Conservation (phyloP, 140 eudicot genomes). For the Cichorium intybus region DNA sequence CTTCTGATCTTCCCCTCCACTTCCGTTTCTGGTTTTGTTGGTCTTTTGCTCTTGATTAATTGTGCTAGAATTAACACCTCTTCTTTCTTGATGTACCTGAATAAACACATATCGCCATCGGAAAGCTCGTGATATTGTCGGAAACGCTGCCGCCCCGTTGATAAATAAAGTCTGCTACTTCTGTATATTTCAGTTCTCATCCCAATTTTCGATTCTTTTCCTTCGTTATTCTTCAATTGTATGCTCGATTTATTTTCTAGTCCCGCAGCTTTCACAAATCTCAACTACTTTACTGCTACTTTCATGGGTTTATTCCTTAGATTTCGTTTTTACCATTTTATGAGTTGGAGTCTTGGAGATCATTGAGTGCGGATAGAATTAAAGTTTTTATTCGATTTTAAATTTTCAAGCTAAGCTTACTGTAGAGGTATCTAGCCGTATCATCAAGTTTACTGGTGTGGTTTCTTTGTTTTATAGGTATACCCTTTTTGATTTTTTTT, state of each 20-base stretch:
- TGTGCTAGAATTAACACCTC: constrained; percentile 5
- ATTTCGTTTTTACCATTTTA: too few species aligned
- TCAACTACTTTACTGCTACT: too few species aligned
- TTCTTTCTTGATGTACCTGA: constrained; percentile 20
- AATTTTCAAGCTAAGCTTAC: too few species aligned
- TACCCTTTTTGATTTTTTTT: too few species aligned
- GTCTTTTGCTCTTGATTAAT: not conserved
- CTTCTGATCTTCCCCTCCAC: constrained; percentile 7
- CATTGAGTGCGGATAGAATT: too few species aligned
- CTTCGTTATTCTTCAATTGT: constrained; percentile 20
- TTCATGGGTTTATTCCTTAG: too few species aligned
- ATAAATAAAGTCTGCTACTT: not conserved
- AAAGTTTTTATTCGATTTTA: too few species aligned
- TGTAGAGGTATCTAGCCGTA: too few species aligned
- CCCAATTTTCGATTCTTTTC: constrained; percentile 17
- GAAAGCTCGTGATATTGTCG: constrained; percentile 12
- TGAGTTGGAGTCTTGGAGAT: too few species aligned
- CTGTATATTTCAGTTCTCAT: not conserved
- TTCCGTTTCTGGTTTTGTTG: constrained; percentile 8
- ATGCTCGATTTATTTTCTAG: constrained; percentile 2
- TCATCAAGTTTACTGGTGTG: too few species aligned
- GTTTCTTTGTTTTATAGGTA: too few species aligned
- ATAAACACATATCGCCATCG: constrained; percentile 22
- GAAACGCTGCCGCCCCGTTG: constrained; percentile 22
- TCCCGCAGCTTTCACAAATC: constrained; percentile 18